phyloP scores from a whole-genome alignment of 1,139 yeast genomes.

The Lodderomyces theae region DNA sequence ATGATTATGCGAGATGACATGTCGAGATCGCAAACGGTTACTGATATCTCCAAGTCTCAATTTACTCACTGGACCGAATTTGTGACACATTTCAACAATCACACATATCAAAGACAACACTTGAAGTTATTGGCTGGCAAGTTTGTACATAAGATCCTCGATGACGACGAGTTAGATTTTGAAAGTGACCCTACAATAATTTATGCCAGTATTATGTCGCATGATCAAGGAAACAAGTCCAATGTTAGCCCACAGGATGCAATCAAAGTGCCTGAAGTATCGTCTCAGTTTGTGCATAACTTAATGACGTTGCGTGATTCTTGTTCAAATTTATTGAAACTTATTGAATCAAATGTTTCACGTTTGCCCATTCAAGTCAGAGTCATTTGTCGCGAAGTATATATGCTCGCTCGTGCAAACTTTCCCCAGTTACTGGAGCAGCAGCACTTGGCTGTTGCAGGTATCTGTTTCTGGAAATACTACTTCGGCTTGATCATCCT shows the following conservation, averaged over 20 bases:
- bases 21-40: slow-evolving; percentile 23
- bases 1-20: slow-evolving; percentile 50
- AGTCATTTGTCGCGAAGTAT: slow-evolving; percentile 38
- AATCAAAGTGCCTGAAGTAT: slow-evolving; percentile 71
- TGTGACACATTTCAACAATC: slow-evolving; percentile 54
- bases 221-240: slow-evolving; percentile 38
- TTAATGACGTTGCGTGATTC: slow-evolving; percentile 73
- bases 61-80: slow-evolving; percentile 48
- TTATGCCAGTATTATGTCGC: slow-evolving; percentile 45
- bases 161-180: slow-evolving; percentile 57
- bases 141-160: slow-evolving; percentile 45
- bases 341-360: slow-evolving; percentile 38
- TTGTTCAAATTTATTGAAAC: slow-evolving; percentile 53
- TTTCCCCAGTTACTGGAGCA: slow-evolving; percentile 54
- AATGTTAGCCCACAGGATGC: slow-evolving; percentile 61
- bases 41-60: slow-evolving; percentile 36
- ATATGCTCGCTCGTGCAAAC: slow-evolving; percentile 31
- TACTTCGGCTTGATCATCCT: slow-evolving; percentile 64
- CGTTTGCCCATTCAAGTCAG: slow-evolving; percentile 62
- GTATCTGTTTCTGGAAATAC: slow-evolving; percentile 62
- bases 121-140: slow-evolving; percentile 55
- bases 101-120: slow-evolving; percentile 57
- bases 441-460: slow-evolving; percentile 63
- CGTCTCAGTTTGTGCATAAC: slow-evolving; percentile 66
- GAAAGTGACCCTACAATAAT: slow-evolving; percentile 82